phyloP scores from a whole-genome alignment of 2,329 filamentous ascomycete genomes.

The Arachnomyces sp. region DNA sequence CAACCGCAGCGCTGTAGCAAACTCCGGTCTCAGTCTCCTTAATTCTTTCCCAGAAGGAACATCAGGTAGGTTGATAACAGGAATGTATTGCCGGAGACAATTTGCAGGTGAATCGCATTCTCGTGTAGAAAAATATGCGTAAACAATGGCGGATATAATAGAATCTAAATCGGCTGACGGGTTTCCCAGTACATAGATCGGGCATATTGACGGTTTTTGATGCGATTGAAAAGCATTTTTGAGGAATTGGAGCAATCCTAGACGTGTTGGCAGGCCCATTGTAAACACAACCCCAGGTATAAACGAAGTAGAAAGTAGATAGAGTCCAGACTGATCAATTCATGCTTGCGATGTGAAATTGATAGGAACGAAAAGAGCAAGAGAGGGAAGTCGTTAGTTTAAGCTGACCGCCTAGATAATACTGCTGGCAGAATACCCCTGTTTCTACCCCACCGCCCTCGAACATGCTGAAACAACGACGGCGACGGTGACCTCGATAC shows the following conservation, averaged over 20 bases:
- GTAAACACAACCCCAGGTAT: background rate
- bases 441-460: too few species aligned
- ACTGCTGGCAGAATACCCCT: too few species aligned
- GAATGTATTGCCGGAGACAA: conserved; percentile 41
- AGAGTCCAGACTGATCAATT: conserved; percentile 1
- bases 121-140: conserved; percentile 45
- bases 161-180: conserved; percentile 54
- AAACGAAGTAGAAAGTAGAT: conserved; percentile 3
- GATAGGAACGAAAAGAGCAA: background rate
- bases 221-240: conserved; percentile 24
- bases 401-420: too few species aligned
- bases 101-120: background rate
- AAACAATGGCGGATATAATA: conserved; percentile 54
- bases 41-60: conserved; percentile 41
- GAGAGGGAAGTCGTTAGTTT: too few species aligned
- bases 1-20: conserved; percentile 48
- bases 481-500: too few species aligned
- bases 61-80: conserved; percentile 51
- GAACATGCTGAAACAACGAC: too few species aligned
- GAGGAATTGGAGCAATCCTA: conserved; percentile 30
- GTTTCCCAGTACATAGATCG: conserved; percentile 37
- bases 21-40: conserved; percentile 49
- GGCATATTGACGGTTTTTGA: conserved; percentile 15
- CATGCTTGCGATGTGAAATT: background rate
- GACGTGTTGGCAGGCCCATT: conserved; percentile 11